phyloP scores from a whole-genome alignment of 1,284 basidiomycete genomes.

The Pseudozyma sp. region DNA sequence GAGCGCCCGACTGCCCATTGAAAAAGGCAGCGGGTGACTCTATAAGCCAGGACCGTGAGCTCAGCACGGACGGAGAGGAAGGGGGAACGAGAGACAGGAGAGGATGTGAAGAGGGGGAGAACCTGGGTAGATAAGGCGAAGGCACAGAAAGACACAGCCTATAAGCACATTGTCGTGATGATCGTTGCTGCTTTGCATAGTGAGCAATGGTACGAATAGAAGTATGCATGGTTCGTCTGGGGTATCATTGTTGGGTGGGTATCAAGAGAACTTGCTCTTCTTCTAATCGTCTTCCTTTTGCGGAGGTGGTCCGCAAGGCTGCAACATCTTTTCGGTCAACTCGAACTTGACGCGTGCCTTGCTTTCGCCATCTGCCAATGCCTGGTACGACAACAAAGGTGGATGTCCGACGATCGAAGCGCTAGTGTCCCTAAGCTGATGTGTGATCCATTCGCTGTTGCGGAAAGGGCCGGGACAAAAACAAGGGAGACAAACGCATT shows the following conservation, averaged over 20 bases:
- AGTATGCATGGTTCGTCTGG: conserved; percentile 3
- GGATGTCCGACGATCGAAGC: conserved; percentile 92
- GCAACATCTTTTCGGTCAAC: conserved; percentile 82
- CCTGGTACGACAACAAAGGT: conserved; percentile 83
- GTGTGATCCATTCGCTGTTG: conserved; percentile 92
- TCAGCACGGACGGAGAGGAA: conserved; percentile 16
- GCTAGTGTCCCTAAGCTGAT: conserved; percentile 95
- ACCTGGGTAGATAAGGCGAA: too few relatives aligned
- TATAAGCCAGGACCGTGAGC: conserved; percentile 55
- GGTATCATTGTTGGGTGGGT: conserved; percentile 24
- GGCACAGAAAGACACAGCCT: not conserved
- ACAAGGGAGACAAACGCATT: conserved; percentile 17
- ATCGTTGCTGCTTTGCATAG: not conserved
- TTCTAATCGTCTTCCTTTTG: conserved; percentile 83
- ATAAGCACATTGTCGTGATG: not conserved
- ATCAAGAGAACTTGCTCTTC: conserved; percentile 2
- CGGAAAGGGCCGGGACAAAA: conserved; percentile 1
- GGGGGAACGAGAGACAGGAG: not conserved
- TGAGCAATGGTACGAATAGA: conserved; percentile 20
- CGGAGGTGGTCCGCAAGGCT: conserved; percentile 96
- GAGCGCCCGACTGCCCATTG: conserved; percentile 54
- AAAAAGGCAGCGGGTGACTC: conserved; percentile 57
- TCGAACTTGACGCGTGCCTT: conserved; percentile 92
- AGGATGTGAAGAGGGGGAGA: not conserved
- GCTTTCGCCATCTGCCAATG: conserved; percentile 92